Evolutionary conservation across 441 rosid genomes (phyloP).

Genomic region (Euphorbia neoarborescens): DNA sequence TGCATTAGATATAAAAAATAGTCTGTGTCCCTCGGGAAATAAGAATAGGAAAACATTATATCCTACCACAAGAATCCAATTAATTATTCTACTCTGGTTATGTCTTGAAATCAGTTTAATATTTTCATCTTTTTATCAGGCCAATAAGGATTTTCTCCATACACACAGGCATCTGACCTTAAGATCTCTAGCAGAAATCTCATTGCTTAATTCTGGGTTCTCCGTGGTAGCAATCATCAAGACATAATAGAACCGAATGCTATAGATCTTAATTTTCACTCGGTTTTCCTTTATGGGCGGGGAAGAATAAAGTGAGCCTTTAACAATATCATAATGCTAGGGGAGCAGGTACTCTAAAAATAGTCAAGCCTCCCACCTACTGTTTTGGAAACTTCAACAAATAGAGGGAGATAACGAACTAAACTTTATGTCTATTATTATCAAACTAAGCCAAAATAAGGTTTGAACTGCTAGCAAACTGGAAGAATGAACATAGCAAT

Average conservation of each 20-base stretch:
- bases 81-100: neutral
- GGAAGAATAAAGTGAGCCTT: neutral
- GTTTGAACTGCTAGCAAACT: neutral
- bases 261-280: neutral
- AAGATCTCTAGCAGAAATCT: neutral
- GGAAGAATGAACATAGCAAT: neutral
- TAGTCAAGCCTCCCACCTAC: neutral
- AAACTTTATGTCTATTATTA: neutral
- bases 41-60: neutral
- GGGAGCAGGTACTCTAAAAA: neutral
- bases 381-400: constrained; percentile 3
- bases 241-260: neutral
- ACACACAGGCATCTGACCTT: neutral
- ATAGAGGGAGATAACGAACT: constrained; percentile 1
- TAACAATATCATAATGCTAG: neutral
- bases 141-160: neutral
- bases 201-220: neutral
- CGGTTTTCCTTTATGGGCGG: neutral
- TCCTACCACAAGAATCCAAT: constrained; percentile 10
- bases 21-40: neutral
- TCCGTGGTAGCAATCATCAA: neutral
- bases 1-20: neutral
- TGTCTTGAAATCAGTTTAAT: neutral
- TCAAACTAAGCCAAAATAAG: neutral
- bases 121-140: neutral